These are phyloP conservation scores for Pestalotiopsis sp. DNA, from an alignment of 2,329 filamentous ascomycete genomes.

Conservation along the genomic window DNA sequence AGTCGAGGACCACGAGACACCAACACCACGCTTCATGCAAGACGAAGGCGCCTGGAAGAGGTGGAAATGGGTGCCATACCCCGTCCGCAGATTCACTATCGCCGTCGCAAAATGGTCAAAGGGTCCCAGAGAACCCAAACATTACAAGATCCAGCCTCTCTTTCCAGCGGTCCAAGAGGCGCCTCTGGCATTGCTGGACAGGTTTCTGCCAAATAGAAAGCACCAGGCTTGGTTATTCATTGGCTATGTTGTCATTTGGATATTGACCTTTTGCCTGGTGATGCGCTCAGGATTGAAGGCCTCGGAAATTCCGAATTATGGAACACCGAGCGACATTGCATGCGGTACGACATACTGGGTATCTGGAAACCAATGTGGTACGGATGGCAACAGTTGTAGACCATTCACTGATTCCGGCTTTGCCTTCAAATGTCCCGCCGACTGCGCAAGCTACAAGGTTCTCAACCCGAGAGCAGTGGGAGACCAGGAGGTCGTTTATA, in stretches of 20 bases:
- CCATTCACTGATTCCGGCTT: slow-evolving; percentile 73
- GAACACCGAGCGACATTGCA: slow-evolving; percentile 63
- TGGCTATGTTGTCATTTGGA: slow-evolving; percentile 67
- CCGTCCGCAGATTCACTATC: slow-evolving; percentile 48
- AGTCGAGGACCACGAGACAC: slow-evolving; percentile 48
- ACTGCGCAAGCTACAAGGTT: slow-evolving; percentile 66
- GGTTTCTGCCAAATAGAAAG: slow-evolving; percentile 59
- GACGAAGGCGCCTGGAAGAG: slow-evolving; percentile 53
- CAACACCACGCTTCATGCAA: slow-evolving; percentile 64
- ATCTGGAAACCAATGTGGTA: slow-evolving; percentile 70
- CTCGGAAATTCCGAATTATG: slow-evolving; percentile 68
- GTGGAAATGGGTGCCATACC: slow-evolving; percentile 63
- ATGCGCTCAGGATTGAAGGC: slow-evolving; percentile 63
- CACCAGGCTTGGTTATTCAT: slow-evolving; percentile 63
- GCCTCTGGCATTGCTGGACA: slow-evolving; percentile 66
- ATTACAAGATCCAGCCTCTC: slow-evolving; percentile 57
- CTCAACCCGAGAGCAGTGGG: slow-evolving; percentile 78
- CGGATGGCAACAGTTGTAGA: slow-evolving; percentile 75
- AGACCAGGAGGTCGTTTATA: slow-evolving; percentile 66
- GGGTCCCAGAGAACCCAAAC: slow-evolving; percentile 57
- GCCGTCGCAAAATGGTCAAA: slow-evolving; percentile 51
- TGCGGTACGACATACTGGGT: slow-evolving; percentile 74
- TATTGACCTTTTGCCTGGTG: slow-evolving; percentile 70
- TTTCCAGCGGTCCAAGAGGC: slow-evolving; percentile 69
- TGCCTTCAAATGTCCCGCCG: slow-evolving; percentile 75